A percentile compares a stretch with the other conserved stretches of the same genome.
Evolutionary conservation across 2,329 filamentous ascomycete genomes (phyloP).

Genomic region (Diaporthe vaccinii): DNA sequence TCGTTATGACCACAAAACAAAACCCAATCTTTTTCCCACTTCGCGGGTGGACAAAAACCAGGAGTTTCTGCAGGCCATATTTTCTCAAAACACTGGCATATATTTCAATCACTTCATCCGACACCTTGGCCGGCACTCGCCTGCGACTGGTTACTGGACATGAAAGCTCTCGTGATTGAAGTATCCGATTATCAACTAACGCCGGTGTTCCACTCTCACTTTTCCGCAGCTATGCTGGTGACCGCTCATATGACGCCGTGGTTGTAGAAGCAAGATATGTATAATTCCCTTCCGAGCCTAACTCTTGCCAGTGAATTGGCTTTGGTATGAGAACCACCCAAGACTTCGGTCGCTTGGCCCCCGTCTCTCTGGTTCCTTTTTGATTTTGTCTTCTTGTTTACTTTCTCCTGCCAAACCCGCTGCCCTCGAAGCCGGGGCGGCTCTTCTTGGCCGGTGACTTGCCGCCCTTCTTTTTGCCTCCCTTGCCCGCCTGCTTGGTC

Average conservation of each 20-base stretch:
- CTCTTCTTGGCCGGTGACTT: conserved; percentile 68
- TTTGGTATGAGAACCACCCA: neutral
- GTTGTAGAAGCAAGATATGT: conserved; percentile 28
- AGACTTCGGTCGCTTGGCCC: neutral
- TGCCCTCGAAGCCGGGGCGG: conserved; percentile 77
- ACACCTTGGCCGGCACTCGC: neutral
- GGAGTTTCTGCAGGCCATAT: conserved; percentile 25
- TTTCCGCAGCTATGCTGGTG: conserved; percentile 33
- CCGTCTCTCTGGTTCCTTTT: neutral
- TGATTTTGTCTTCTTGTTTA: conserved; percentile 42
- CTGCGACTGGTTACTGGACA: neutral
- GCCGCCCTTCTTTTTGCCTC: conserved; percentile 68
- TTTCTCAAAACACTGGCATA: conserved; percentile 29
- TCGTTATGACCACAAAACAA: conserved; percentile 27
- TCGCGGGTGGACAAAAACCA: conserved; percentile 25
- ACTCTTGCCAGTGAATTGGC: neutral
- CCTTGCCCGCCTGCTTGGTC: conserved; percentile 74
- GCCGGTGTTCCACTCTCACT: conserved; percentile 10
- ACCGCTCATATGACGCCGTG: conserved; percentile 31
- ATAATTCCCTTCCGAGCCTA: conserved; percentile 11
- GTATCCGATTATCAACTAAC: conserved; percentile 6
- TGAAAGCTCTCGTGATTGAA: conserved; percentile 4
- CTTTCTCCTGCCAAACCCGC: conserved; percentile 68
- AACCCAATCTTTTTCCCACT: conserved; percentile 2
- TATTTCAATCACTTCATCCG: conserved; percentile 18